Base-by-base conservation (phyloP, 2,329 filamentous ascomycete genomes). In the Calonectria montana region DNA sequence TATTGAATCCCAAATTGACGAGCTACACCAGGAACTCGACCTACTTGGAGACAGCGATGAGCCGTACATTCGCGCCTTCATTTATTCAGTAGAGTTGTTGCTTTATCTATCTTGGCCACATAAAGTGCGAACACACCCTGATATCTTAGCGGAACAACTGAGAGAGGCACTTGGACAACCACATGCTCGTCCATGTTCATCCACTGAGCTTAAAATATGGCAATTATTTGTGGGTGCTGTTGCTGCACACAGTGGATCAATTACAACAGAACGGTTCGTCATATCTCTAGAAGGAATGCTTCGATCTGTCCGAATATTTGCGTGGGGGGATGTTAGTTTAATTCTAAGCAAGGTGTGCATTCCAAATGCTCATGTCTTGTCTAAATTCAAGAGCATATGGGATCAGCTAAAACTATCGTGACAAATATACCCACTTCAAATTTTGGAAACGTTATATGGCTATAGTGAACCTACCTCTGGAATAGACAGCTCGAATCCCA, bases 141-240 rank as follows among this genome's bases (percentile, higher is more conserved):
- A 41, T 0, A 7, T 37, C 1, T 47, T 65, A 1, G 76, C 74
- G 5, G 65, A 69, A 15, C 57, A 64, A 2, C 13, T 78, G 2
- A 76, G 45, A 10, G 12, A 12, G 18, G 25, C 37, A 4, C 4
- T 78, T 2, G 37, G 59, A 0, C 31, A 72, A 1, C 75, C 76
- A 1, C 47, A 69, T 6, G 50, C 73, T 4, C 73, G 75, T 15
- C 67, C 77, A 6, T 77, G 74, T 16, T 68, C 73, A 4, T 74
- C 76, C 1, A 64, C 72, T 13, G 66, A 76, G 8, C 29, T 77
- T 1, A 47, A 77, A 0, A 47, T 77, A 9, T 77, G 75, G 75
- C 74, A 78, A 12, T 62, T 76, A 8, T 78, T 78, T 8, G 64
- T 78, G 7, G 76, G 76, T 1, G 75, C 72, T 0, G 67, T 67